Evolutionary conservation across 2,329 filamentous ascomycete genomes (phyloP), one percentile per base, ranked within the genome.

Genomic region (Sporothrix luriei): DNA sequence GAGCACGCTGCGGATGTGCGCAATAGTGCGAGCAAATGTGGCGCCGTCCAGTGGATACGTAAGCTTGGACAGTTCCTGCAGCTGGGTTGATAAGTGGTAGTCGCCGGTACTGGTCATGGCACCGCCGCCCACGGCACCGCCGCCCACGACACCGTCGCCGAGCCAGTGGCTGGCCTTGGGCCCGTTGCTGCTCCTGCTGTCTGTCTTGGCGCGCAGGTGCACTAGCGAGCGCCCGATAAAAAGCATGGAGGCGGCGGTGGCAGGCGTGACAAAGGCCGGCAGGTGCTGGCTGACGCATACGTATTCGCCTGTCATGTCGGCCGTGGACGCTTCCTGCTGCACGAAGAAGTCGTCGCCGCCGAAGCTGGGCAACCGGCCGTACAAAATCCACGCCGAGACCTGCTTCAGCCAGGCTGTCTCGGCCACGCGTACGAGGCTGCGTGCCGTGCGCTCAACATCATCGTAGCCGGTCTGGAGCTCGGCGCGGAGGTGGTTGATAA

Each of bases 401-500:
- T 97, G 93, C 78, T 93, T 91, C 76, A 98, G 82, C 95, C 95
- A 99, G 10, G 94, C 91, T 40, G 87, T 91, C 80, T 99, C 94
- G 0, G 93, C 94, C 26, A 92, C 85, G 16, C 83, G 86, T n/a
- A 92, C 85, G 48, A 98, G 81, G 70, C 90, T 87, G 72, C 88
- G 81, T 0, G 93, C 90, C 51, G 91, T 89, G 70, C 88, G 87
- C 76, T 94, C 92, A 69, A 99, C 88, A 76, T 97, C 93, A 9
- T 87, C 83, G 78, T 96, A 98, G 16, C 95, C 95, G 7, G 94
- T 98, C 77, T 93, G 91, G 68, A 93, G 83, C 79, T 94, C 91
- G 16, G 82, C 81, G 43, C 93, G 86, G 67, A 98, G 80, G 70
- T 87, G 87, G 77, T 97, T 87, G 73, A 98, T 94, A 54, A 97